Base-by-base conservation (phyloP, 768 basidiomycete genomes). In the Clitopilus hobsonii region DNA sequence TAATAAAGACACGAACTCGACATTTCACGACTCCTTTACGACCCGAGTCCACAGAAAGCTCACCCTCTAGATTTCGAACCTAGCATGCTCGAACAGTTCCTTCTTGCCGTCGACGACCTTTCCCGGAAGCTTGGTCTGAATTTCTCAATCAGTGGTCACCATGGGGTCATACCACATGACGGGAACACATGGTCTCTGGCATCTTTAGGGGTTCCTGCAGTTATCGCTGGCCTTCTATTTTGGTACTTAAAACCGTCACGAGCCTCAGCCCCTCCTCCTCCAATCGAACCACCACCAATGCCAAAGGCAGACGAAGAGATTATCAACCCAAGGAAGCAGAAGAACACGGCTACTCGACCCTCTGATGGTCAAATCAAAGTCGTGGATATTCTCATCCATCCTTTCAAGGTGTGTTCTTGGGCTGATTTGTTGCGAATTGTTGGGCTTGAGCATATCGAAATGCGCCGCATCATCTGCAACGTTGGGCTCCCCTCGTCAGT, bases 341-440 rank as follows among this genome's bases (percentile, higher is more conserved):
- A 47, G 27, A 41, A 28, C 41, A 47, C 30, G 41, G 36, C 36
- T n/a, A n/a, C 29, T 38, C 62, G 53, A 51, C 63, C 60, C 23
- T 49, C 51, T 49, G 62, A 69, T 52, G 70, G 68, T 20, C 59
- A 69, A 24, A 71, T 78, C 14, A 72, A 63, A 11, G 80, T 88
- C 22, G 75, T 80, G 0, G 83, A 80, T 64, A 79, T 88, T 20
- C 58, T 86, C 29, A 61, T 88, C 2, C 86, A 88, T 62, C 86
- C 86, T 36, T 84, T 88, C 69, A 88, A 88, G 76, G 86, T 81
- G 47, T 28, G 25, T 58, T n/a, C n/a, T n/a, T n/a, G n/a, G n/a
- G n/a, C n/a, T n/a, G n/a, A n/a, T n/a, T n/a, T n/a, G n/a, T n/a
- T n/a, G n/a, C n/a, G n/a, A n/a, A n/a, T n/a, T n/a, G n/a, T n/a